Conservation (phyloP, 495 filamentous ascomycete species). For the Penicillium canariense region DNA sequence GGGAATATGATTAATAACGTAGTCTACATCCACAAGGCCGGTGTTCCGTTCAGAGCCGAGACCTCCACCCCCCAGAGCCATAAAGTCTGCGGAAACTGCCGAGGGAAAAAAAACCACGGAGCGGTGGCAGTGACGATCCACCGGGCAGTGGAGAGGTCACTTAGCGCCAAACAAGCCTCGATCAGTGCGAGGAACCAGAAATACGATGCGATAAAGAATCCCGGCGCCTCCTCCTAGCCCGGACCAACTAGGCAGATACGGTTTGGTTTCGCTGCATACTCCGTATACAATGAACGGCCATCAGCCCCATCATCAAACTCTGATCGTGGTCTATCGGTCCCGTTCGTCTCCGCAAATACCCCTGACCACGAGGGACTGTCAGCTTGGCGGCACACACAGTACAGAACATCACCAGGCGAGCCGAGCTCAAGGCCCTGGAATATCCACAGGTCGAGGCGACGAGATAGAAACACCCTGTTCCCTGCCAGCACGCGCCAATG, state of each 20-base stretch:
- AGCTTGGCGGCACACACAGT: no score
- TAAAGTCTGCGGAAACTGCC: neutral
- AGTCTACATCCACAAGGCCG: no score
- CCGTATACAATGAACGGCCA: neutral
- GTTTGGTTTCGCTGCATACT: conserved; percentile 2
- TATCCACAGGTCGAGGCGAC: no score
- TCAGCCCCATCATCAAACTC: no score
- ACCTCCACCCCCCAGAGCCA: conserved; percentile 5
- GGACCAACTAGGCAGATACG: conserved; percentile 23
- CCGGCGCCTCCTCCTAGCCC: neutral
- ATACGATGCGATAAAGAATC: neutral
- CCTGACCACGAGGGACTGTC: neutral
- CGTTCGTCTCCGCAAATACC: neutral
- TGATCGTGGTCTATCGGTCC: no score
- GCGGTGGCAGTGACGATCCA: neutral
- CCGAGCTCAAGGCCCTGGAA: no score
- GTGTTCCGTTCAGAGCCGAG: conserved; percentile 15
- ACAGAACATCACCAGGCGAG: no score
- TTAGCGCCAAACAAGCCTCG: conserved; percentile 14
- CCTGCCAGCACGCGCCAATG: conserved; percentile 4
- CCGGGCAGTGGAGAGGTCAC: neutral
- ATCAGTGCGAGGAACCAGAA: neutral
- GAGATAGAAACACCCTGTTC: neutral
- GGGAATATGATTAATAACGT: conserved; percentile 1
- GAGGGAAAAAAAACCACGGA: neutral